A percentile compares a stretch with the other conserved stretches of the same genome.
Conservation (phyloP, 2,329 filamentous ascomycete species). For the Xylariaceae sp. region DNA sequence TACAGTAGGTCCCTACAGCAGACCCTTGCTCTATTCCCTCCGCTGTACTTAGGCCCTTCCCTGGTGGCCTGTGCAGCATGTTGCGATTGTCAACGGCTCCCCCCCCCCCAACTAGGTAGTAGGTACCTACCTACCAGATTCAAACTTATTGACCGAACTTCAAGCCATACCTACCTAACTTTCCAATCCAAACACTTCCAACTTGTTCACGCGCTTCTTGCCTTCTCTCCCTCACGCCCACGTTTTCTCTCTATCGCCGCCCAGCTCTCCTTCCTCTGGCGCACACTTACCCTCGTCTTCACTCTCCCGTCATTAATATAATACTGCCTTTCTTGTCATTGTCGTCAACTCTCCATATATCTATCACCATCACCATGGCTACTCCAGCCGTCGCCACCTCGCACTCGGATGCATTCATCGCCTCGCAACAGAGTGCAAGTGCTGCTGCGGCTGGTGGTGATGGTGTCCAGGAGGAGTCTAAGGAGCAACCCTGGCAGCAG, state of each 20-base stretch:
- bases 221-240: neutral
- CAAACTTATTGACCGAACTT: no score
- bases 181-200: no score
- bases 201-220: neutral
- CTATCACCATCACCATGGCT: slow-evolving; percentile 17
- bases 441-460: slow-evolving; percentile 18
- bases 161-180: no score
- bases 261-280: neutral
- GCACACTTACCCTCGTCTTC: neutral
- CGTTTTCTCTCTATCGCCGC: neutral
- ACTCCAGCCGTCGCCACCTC: slow-evolving; percentile 11
- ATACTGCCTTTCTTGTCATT: neutral
- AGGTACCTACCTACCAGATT: no score
- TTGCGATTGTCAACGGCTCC: no score
- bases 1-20: no score
- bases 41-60: no score
- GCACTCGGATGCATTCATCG: slow-evolving; percentile 34
- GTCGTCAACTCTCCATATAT: neutral
- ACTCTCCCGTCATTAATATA: neutral
- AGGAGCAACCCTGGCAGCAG: slow-evolving; percentile 56
- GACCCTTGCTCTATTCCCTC: no score
- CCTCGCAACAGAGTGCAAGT: slow-evolving; percentile 31
- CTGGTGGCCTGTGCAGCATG: no score
- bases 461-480: slow-evolving; percentile 21
- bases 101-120: no score